Conservation (phyloP, 1,284 basidiomycete species). For the Pseudozyma pruni region DNA sequence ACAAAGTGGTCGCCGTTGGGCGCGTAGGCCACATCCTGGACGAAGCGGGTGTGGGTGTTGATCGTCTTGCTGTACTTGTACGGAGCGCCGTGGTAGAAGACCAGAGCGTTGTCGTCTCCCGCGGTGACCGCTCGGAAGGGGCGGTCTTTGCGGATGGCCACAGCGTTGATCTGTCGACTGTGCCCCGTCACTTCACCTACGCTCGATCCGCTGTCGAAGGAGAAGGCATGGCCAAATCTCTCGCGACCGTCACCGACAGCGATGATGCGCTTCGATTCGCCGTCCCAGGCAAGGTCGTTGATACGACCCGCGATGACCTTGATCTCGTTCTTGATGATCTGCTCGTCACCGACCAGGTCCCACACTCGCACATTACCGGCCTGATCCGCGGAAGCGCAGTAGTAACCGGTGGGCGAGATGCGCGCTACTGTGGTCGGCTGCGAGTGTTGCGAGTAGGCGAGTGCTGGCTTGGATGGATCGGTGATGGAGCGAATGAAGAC, state of each 20-base stretch:
- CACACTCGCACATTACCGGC: constrained; percentile 77
- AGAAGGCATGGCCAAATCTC: constrained; percentile 71
- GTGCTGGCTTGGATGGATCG: constrained; percentile 66
- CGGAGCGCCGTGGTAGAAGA: constrained; percentile 79
- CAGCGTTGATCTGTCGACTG: constrained; percentile 90
- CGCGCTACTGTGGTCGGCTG: constrained; percentile 88
- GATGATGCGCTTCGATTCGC: constrained; percentile 89
- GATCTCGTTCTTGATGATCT: constrained; percentile 76
- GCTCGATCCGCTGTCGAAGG: constrained; percentile 77
- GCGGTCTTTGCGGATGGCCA: constrained; percentile 86
- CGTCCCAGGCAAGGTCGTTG: constrained; percentile 95
- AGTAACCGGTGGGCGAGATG: constrained; percentile 92
- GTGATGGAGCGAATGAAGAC: constrained; percentile 72
- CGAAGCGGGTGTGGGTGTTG: constrained; percentile 86
- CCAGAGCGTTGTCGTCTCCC: constrained; percentile 80
- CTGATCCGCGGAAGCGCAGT: constrained; percentile 79
- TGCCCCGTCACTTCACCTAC: constrained; percentile 95
- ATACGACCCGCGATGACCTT: constrained; percentile 84
- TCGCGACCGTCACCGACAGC: constrained; percentile 95
- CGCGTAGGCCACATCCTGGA: constrained; percentile 88
- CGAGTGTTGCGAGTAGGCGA: constrained; percentile 80
- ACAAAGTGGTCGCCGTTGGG: constrained; percentile 75
- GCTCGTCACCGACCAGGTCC: constrained; percentile 90
- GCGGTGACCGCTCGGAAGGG: constrained; percentile 81
- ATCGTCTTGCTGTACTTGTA: constrained; percentile 70